Conservation (phyloP, 2,329 filamentous ascomycete species). For the Fusarium fujikuroi region DNA sequence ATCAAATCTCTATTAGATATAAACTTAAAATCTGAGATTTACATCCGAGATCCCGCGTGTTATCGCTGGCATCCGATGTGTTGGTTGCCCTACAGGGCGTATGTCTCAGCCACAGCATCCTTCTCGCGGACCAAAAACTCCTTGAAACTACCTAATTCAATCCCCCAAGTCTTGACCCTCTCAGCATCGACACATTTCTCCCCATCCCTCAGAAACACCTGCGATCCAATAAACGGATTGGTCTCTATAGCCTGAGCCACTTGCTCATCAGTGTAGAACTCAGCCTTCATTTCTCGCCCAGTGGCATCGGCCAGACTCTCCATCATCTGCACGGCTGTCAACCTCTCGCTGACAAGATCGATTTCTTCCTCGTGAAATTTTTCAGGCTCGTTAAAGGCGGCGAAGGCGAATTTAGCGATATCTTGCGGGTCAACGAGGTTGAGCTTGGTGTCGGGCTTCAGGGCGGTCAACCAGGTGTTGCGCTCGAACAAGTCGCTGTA, state of each 20-base stretch:
- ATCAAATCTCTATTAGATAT: rapidly evolving
- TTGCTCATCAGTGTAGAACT: not conserved
- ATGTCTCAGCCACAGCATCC: not conserved
- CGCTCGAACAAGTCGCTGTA: not conserved
- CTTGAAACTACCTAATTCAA: not conserved
- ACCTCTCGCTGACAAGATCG: not conserved
- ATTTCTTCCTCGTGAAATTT: rapidly evolving
- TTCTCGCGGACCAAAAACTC: not conserved
- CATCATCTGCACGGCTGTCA: constrained; percentile 1
- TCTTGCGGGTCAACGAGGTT: not conserved
- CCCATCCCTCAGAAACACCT: not conserved
- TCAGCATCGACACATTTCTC: not conserved
- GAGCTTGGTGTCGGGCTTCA: not conserved
- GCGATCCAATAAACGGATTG: not conserved
- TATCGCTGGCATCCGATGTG: too few relatives aligned
- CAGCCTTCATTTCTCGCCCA: not conserved
- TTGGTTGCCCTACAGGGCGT: not conserved
- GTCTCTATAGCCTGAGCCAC: rapidly evolving
- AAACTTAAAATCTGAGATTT: not conserved
- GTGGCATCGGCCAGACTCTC: rapidly evolving
- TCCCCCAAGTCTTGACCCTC: not conserved
- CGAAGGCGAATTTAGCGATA: not conserved
- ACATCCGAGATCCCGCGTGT: not conserved
- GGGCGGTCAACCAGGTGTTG: not conserved
- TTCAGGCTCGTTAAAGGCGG: rapidly evolving